Evolutionary conservation across 2,329 filamentous ascomycete genomes (phyloP).

Genomic region (Phaeoacremonium minimum): DNA sequence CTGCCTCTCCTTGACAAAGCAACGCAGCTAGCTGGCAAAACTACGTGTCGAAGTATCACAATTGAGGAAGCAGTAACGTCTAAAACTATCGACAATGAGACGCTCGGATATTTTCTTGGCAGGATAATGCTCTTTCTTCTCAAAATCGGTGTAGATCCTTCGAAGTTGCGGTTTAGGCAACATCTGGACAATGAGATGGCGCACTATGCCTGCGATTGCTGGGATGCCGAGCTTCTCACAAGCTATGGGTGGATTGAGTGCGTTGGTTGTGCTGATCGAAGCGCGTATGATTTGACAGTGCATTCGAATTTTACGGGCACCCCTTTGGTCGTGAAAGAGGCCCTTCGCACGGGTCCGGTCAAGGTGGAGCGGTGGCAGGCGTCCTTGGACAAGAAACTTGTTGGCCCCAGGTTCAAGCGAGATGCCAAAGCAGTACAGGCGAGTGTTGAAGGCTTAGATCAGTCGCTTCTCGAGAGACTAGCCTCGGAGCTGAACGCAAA

Average conservation of each 20-base stretch:
- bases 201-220: slow-evolving; percentile 67
- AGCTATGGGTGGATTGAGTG: slow-evolving; percentile 61
- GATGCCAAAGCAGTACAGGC: slow-evolving; percentile 60
- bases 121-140: slow-evolving; percentile 61
- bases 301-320: slow-evolving; percentile 62
- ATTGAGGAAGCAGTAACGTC: slow-evolving; percentile 59
- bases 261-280: slow-evolving; percentile 64
- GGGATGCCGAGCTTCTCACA: slow-evolving; percentile 57
- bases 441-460: slow-evolving; percentile 55
- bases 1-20: slow-evolving; percentile 57
- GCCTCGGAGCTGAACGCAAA: slow-evolving; percentile 8
- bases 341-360: slow-evolving; percentile 51
- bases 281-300: slow-evolving; percentile 62
- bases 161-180: slow-evolving; percentile 65
- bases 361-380: slow-evolving; percentile 60
- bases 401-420: slow-evolving; percentile 64
- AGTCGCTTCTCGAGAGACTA: slow-evolving; percentile 59
- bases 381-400: slow-evolving; percentile 63
- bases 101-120: slow-evolving; percentile 64
- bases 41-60: slow-evolving; percentile 47
- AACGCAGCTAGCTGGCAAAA: slow-evolving; percentile 58
- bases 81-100: slow-evolving; percentile 64
- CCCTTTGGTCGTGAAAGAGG: slow-evolving; percentile 56
- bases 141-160: slow-evolving; percentile 56
- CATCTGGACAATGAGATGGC: slow-evolving; percentile 71